These are phyloP conservation scores for Xylaria sp. DNA, from an alignment of 495 filamentous ascomycete species.

Conservation along the genomic window DNA sequence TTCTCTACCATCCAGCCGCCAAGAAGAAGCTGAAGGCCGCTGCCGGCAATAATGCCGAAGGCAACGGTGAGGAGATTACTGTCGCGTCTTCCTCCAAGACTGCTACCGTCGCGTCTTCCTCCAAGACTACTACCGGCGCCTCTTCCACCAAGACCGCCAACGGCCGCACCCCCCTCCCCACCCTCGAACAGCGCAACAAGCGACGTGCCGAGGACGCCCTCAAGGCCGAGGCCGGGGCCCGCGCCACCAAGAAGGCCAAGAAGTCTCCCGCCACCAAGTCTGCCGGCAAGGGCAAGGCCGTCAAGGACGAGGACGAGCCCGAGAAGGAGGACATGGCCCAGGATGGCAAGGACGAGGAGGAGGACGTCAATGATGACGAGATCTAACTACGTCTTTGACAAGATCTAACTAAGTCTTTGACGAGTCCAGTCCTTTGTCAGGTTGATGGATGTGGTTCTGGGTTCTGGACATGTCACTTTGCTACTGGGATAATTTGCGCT, in stretches of 20 bases:
- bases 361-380: neutral
- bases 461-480: neutral
- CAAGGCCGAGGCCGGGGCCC: neutral
- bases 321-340: neutral
- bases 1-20: constrained; percentile 17
- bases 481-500: neutral
- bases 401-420: neutral
- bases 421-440: too few relatives aligned
- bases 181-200: constrained; percentile 2
- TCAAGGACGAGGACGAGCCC: neutral
- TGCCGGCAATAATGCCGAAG: constrained; percentile 12
- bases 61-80: neutral
- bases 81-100: neutral
- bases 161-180: too few relatives aligned
- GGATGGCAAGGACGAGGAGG: neutral
- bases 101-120: neutral
- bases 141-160: too few relatives aligned
- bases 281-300: constrained; percentile 29
- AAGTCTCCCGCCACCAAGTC: constrained; percentile 12
- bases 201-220: neutral
- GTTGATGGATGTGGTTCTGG: neutral
- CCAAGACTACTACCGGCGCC: constrained; percentile 29
- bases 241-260: constrained; percentile 24
- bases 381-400: constrained; percentile 6
- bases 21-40: constrained; percentile 29